A percentile compares a stretch with the other conserved stretches of the same genome.
These are phyloP conservation scores for Cladobotryum mycophilum DNA, from an alignment of 2,329 filamentous ascomycete genomes.

Conservation along the genomic window DNA sequence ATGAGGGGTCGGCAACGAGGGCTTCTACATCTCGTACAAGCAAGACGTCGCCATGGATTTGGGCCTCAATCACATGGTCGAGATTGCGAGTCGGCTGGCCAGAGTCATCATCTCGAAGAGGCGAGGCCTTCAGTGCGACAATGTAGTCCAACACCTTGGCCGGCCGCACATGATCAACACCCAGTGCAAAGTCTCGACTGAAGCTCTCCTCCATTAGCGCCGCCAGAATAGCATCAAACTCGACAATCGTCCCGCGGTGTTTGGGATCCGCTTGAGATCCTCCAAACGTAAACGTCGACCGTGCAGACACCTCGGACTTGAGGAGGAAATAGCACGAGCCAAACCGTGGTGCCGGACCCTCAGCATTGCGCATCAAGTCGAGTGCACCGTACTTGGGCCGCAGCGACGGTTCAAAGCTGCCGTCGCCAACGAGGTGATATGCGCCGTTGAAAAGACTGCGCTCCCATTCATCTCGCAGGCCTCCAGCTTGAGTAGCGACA, in stretches of 20 bases:
- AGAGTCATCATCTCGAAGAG: background rate
- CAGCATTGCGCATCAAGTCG: conserved; percentile 13
- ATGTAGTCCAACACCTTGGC: conserved; percentile 7
- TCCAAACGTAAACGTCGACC: conserved; percentile 16
- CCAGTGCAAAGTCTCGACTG: conserved; percentile 13
- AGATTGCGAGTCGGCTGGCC: conserved; percentile 13
- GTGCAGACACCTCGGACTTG: conserved; percentile 7
- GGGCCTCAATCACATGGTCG: conserved; percentile 17
- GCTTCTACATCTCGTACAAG: conserved; percentile 15
- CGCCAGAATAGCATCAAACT: conserved; percentile 14
- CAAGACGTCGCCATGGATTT: conserved; percentile 15
- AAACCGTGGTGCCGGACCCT: conserved; percentile 16
- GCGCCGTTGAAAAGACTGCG: conserved; percentile 4
- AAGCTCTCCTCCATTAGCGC: conserved; percentile 17
- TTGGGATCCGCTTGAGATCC: conserved; percentile 14
- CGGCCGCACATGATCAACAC: conserved; percentile 11
- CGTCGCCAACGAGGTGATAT: conserved; percentile 5
- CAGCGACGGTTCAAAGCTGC: conserved; percentile 1
- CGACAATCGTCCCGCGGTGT: conserved; percentile 12
- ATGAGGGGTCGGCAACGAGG: conserved; percentile 16
- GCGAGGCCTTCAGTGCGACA: conserved; percentile 1
- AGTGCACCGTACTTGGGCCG: conserved; percentile 18
- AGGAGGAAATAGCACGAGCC: conserved; percentile 17
- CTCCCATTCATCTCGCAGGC: conserved; percentile 13
- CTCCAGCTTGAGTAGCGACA: conserved; percentile 10